Evolutionary conservation across 2,329 filamentous ascomycete genomes (phyloP).

Genomic region (Claviceps humidiphila): DNA sequence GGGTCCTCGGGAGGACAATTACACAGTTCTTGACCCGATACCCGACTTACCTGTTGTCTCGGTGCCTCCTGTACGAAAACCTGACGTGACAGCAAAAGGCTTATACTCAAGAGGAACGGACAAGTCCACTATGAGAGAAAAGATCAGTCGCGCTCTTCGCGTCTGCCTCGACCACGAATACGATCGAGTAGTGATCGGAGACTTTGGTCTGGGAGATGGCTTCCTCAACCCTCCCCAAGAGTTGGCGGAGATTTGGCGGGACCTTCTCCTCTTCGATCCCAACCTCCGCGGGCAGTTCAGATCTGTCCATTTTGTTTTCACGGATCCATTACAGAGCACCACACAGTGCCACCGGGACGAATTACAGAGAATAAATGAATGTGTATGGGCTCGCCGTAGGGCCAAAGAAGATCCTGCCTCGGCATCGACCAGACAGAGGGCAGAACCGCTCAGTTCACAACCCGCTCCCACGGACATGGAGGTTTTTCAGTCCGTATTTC

Average conservation of each 20-base stretch:
- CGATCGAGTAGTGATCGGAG: constrained; percentile 45
- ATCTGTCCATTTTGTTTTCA: constrained; percentile 52
- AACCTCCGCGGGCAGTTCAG: constrained; percentile 49
- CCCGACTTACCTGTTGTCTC: constrained; percentile 57
- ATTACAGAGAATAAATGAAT: no score
- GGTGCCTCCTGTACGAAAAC: constrained; percentile 57
- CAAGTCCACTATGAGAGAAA: constrained; percentile 56
- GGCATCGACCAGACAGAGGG: constrained; percentile 7
- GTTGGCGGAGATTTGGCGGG: constrained; percentile 52
- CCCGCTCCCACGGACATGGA: constrained; percentile 30
- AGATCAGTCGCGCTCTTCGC: constrained; percentile 56
- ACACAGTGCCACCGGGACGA: constrained; percentile 40
- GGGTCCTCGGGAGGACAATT: constrained; percentile 48
- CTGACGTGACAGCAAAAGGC: constrained; percentile 57
- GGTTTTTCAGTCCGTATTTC: constrained; percentile 42
- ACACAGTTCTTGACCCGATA: constrained; percentile 43
- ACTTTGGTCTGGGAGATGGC: constrained; percentile 51
- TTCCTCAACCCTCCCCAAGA: constrained; percentile 53
- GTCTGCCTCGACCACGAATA: constrained; percentile 52
- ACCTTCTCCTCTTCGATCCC: constrained; percentile 48
- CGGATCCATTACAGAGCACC: constrained; percentile 41
- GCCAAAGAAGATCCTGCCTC: no score
- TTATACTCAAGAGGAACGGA: constrained; percentile 62
- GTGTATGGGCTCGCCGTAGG: no score
- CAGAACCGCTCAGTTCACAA: constrained; percentile 17